A percentile compares a stretch with the other conserved stretches of the same genome.
These are phyloP conservation scores for Vanilla planifolia DNA, from an alignment of 106 monocot species.

Conservation along the genomic window DNA sequence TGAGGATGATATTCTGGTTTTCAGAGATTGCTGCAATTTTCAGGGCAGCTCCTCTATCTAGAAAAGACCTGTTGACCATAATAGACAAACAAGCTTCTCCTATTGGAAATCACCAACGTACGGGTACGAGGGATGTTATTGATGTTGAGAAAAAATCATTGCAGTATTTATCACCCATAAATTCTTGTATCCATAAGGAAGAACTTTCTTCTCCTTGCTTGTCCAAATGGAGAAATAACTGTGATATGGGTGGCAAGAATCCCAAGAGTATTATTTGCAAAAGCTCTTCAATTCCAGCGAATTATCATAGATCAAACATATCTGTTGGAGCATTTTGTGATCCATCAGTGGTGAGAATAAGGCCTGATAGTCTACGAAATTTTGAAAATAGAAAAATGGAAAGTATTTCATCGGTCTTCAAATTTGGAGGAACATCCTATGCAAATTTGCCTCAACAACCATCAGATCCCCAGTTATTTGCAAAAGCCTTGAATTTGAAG, in stretches of 20 bases:
- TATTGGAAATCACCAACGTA: slow-evolving; percentile 4
- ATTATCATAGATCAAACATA: slow-evolving; percentile 1
- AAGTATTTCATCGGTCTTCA: slow-evolving; percentile 7
- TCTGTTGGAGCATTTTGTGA: not conserved
- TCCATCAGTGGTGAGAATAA: slow-evolving; percentile 1
- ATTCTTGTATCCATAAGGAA: not conserved
- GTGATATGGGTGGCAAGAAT: not conserved
- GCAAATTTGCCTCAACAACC: slow-evolving; percentile 14
- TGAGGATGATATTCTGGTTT: too few relatives aligned
- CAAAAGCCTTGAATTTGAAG: slow-evolving; percentile 10
- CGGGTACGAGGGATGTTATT: slow-evolving; percentile 17
- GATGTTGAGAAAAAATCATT: slow-evolving; percentile 8
- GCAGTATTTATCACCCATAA: not conserved
- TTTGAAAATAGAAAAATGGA: slow-evolving; percentile 34
- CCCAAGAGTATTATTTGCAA: slow-evolving; percentile 6
- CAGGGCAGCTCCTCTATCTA: slow-evolving; percentile 8
- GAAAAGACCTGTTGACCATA: slow-evolving; percentile 1
- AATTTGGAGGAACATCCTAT: slow-evolving; percentile 22
- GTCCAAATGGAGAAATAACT: not conserved
- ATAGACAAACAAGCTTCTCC: slow-evolving; percentile 1
- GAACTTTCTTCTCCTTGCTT: not conserved
- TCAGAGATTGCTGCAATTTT: too few relatives aligned
- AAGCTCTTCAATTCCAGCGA: slow-evolving; percentile 5
- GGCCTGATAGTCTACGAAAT: slow-evolving; percentile 9
- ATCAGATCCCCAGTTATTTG: slow-evolving; percentile 9